These are phyloP conservation scores for Dalbergia cultrata DNA, from an alignment of 306 rosid species.

Conservation along the genomic window DNA sequence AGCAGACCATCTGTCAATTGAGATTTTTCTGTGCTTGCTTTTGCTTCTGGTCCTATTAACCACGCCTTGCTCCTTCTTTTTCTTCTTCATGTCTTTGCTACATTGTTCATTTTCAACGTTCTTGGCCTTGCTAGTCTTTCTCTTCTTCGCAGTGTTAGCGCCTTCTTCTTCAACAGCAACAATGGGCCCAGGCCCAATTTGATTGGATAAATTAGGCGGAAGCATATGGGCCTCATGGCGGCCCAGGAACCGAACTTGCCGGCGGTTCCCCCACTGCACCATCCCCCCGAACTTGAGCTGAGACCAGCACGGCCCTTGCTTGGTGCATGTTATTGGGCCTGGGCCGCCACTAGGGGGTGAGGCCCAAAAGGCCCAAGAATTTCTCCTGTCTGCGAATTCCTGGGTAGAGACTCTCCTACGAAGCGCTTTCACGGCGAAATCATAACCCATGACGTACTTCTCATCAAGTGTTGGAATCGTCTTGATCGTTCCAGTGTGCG, in stretches of 20 bases:
- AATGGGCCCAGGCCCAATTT: not conserved
- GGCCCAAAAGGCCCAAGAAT: slow-evolving; percentile 79
- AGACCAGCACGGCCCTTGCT: slow-evolving; percentile 73
- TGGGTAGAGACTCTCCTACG: slow-evolving; percentile 56
- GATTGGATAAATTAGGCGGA: too few relatives aligned
- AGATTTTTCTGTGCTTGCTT: slow-evolving; percentile 53
- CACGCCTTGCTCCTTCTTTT: slow-evolving; percentile 50
- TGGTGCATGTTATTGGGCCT: slow-evolving; percentile 9
- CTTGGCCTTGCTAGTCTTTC: slow-evolving; percentile 9
- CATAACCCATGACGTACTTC: slow-evolving; percentile 63
- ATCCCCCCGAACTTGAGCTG: slow-evolving; percentile 69
- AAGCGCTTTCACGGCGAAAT: slow-evolving; percentile 62
- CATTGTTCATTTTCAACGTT: slow-evolving; percentile 7
- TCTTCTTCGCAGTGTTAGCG: slow-evolving; percentile 32
- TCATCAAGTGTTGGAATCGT: slow-evolving; percentile 74
- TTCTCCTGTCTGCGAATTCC: slow-evolving; percentile 57
- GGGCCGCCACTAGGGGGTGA: not conserved
- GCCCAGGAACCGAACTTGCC: slow-evolving; percentile 71
- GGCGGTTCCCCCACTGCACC: slow-evolving; percentile 84
- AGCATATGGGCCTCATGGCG: slow-evolving; percentile 49
- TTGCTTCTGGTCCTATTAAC: slow-evolving; percentile 30
- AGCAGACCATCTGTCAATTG: slow-evolving; percentile 66
- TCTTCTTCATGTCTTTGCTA: slow-evolving; percentile 39
- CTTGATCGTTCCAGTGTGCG: slow-evolving; percentile 45
- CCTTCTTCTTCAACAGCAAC: slow-evolving; percentile 14